Evolutionary conservation across 2,329 filamentous ascomycete genomes (phyloP).

Genomic region (Bipolaris oryzae): DNA sequence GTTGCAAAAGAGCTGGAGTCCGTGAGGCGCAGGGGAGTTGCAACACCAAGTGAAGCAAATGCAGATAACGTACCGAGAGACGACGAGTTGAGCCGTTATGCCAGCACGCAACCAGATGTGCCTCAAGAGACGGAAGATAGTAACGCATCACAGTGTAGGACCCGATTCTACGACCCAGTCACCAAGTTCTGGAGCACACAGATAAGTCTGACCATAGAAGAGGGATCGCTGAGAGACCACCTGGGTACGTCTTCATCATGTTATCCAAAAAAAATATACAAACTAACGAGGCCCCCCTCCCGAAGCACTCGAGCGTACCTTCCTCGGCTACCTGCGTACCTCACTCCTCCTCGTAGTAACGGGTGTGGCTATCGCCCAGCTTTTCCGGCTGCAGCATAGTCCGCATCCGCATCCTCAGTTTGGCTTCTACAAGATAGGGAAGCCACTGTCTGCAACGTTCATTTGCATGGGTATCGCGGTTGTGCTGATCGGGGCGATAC

Average conservation of each 20-base stretch:
- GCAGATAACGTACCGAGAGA: constrained; percentile 7
- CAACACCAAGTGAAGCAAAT: not conserved
- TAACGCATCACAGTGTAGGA: not conserved
- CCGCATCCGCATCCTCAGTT: constrained; percentile 54
- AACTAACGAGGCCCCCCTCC: not conserved
- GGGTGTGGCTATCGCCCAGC: constrained; percentile 69
- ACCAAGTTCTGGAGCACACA: constrained; percentile 57
- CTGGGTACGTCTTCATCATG: constrained; percentile 53
- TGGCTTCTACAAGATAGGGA: constrained; percentile 66
- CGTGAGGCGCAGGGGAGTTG: not conserved
- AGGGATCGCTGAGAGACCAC: constrained; percentile 60
- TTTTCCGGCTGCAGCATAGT: constrained; percentile 66
- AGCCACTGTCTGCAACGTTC: constrained; percentile 61
- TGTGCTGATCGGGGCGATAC: constrained; percentile 60
- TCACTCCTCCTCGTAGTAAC: constrained; percentile 71
- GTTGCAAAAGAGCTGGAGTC: constrained; percentile 24
- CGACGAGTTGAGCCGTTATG: constrained; percentile 4
- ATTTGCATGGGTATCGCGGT: constrained; percentile 58
- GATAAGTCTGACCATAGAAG: constrained; percentile 58
- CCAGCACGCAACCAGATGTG: constrained; percentile 10
- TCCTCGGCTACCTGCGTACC: constrained; percentile 74
- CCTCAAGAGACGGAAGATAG: not conserved
- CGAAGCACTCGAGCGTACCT: constrained; percentile 74
- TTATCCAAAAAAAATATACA: not conserved
- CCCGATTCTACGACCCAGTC: constrained; percentile 48